Conservation (phyloP, 768 basidiomycete species). For the Pisolithus orientalis region DNA sequence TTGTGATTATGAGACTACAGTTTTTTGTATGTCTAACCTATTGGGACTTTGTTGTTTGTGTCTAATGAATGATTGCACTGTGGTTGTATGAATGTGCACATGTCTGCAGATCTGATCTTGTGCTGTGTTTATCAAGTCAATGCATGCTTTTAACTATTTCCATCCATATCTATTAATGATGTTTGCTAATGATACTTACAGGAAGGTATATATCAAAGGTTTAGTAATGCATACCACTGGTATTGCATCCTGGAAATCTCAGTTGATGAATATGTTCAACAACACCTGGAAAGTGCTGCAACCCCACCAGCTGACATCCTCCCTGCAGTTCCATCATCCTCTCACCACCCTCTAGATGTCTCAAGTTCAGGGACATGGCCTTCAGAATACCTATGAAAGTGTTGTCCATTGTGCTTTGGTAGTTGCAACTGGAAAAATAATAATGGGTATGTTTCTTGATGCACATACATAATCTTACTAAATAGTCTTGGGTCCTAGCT, state of each 20-base stretch:
- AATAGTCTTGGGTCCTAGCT: neutral
- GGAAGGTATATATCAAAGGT: conserved; percentile 18
- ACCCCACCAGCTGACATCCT: neutral
- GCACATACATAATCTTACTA: neutral
- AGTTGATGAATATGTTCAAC: conserved; percentile 4
- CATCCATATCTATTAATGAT: too few relatives aligned
- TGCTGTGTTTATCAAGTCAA: too few relatives aligned
- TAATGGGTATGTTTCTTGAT: conserved; percentile 4
- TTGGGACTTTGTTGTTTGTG: too few relatives aligned
- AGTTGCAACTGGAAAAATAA: neutral
- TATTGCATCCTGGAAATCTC: conserved; percentile 14
- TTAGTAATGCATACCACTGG: conserved; percentile 24
- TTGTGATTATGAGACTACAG: too few relatives aligned
- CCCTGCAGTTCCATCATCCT: neutral
- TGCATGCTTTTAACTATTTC: too few relatives aligned
- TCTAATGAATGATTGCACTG: too few relatives aligned
- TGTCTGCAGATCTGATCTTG: too few relatives aligned
- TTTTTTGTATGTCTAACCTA: too few relatives aligned
- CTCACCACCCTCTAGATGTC: neutral
- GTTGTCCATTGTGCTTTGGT: conserved; percentile 26
- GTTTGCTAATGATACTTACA: neutral
- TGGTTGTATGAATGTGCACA: too few relatives aligned
- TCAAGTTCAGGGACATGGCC: neutral
- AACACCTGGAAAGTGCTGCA: neutral
- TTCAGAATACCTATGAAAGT: conserved; percentile 13